Base-by-base conservation (phyloP, 768 basidiomycete genomes). In the Lactifluus hygrophoroides region DNA sequence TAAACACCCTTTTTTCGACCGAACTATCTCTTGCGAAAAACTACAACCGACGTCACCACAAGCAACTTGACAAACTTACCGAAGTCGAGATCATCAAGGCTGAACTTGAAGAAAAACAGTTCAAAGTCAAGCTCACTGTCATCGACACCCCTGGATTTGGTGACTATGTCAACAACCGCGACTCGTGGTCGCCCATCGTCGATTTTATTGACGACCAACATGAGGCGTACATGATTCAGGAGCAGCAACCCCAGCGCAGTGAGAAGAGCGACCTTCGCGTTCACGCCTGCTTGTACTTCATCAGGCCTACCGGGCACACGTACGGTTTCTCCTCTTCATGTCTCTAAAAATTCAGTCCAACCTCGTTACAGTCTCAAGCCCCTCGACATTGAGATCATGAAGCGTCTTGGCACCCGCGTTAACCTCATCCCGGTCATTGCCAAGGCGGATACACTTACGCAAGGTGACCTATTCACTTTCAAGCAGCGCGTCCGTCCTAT, bases 131-230 rank as follows among this genome's bases (percentile, higher is more conserved):
- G 80, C 84, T 99, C 64, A 94, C 90, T 17, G 96, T 98, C 70
- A 95, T 99, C 64, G 96, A 99, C 74, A 97, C 95, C 11, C 96
- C 96, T 54, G 96, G 96, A 28, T 99, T 98, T 63, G 96, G 96
- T 37, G 96, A 99, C 87, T 98, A 97, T 69, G 95, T 99, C 76
- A 99, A 99, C 90, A 99, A 99, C 82, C 84, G 92, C 56, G 96
- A 98, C 73, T 94, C 92, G 19, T 99, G 96, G 96, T 80, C 83
- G 28, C 96, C 96, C 54, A 98, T 99, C 66, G 86, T 99, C 70
- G 95, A 99, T 73, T 98, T 98, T 73, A 94, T 96, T 65, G 90
- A 93, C 70, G 91, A 93, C 78, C 90, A 93, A 75, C 91, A 93
- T 69, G 91, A 95, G 69, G 87, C 88, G 13, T 94, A 92, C 70